A percentile compares a stretch with the other conserved stretches of the same genome.
These are phyloP conservation scores for Nemania serpens DNA, from an alignment of 2,329 filamentous ascomycete genomes.

Conservation along the genomic window DNA sequence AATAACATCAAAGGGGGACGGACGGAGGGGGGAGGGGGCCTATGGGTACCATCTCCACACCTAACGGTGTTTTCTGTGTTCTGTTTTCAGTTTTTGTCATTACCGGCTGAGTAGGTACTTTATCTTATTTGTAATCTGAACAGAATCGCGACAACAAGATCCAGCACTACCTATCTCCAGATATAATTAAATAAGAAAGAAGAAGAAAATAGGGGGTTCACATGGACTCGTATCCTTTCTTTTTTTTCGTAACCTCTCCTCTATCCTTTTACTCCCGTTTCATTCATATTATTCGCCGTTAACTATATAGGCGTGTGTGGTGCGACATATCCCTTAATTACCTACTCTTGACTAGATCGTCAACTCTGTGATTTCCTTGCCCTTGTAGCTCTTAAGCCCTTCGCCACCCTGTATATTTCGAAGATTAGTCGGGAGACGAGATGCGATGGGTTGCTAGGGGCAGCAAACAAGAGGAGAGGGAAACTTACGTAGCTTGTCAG, in stretches of 20 bases:
- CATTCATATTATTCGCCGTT: slow-evolving; percentile 20
- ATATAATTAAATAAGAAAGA: no score
- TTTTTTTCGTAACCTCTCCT: no score
- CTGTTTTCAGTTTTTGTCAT: no score
- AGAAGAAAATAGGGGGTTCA: no score
- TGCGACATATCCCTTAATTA: background rate
- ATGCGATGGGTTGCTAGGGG: background rate
- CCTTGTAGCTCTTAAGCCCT: slow-evolving; percentile 61
- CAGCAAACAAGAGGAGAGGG: background rate
- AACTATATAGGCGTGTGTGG: no score
- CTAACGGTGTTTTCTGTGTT: background rate
- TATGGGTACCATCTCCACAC: background rate
- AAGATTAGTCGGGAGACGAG: slow-evolving; percentile 37
- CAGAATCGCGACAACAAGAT: background rate
- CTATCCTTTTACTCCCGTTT: no score
- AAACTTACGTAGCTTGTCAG: slow-evolving; percentile 90
- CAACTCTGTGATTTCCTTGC: slow-evolving; percentile 44
- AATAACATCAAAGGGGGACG: no score
- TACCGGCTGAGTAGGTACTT: no score
- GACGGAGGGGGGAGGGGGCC: no score
- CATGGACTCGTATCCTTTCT: no score
- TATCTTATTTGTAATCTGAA: background rate
- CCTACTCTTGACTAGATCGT: slow-evolving; percentile 31
- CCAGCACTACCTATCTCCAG: background rate
- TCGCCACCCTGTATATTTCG: slow-evolving; percentile 59